A percentile compares a stretch with the other conserved stretches of the same genome.
Evolutionary conservation across 139 green algal genomes (phyloP).

Genomic region (Chlamydomonas applanata): DNA sequence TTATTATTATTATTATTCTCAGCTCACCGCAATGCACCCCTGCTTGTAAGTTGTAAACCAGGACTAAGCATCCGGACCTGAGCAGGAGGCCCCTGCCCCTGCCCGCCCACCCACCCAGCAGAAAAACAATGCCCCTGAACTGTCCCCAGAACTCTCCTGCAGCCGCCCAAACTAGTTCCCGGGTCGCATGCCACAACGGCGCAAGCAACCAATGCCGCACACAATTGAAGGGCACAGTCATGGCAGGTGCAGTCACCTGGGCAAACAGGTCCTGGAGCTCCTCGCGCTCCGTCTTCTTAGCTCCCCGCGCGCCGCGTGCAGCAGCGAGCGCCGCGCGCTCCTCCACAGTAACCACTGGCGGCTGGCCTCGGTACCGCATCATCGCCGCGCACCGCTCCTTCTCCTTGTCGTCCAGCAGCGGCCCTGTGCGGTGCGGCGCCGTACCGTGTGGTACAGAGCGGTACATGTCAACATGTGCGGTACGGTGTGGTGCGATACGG

Average conservation of each 20-base stretch:
- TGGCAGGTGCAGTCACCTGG: background rate
- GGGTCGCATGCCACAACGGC: background rate
- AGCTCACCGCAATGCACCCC: too few relatives aligned
- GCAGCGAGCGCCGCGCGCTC: background rate
- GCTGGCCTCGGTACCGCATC: conserved; percentile 26
- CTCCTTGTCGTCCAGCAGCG: conserved; percentile 23
- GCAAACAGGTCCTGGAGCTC: conserved; percentile 42
- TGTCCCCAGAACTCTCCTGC: background rate
- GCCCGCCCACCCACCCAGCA: too few relatives aligned
- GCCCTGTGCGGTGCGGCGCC: conserved; percentile 2
- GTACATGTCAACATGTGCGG: too few relatives aligned
- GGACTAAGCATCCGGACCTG: too few relatives aligned
- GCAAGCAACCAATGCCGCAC: background rate
- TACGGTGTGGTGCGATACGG: too few relatives aligned
- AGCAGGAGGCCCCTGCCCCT: too few relatives aligned
- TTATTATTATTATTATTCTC: too few relatives aligned
- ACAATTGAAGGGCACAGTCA: background rate
- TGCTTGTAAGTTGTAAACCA: too few relatives aligned
- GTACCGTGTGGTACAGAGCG: background rate
- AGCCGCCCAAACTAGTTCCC: background rate
- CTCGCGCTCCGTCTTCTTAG: conserved; percentile 17
- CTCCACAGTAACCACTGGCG: conserved; percentile 14
- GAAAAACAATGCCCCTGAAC: background rate
- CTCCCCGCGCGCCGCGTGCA: background rate
- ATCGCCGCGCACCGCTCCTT: conserved; percentile 24